Base-by-base conservation (phyloP, 2,329 filamentous ascomycete genomes). In the Cercospora nicotianae region DNA sequence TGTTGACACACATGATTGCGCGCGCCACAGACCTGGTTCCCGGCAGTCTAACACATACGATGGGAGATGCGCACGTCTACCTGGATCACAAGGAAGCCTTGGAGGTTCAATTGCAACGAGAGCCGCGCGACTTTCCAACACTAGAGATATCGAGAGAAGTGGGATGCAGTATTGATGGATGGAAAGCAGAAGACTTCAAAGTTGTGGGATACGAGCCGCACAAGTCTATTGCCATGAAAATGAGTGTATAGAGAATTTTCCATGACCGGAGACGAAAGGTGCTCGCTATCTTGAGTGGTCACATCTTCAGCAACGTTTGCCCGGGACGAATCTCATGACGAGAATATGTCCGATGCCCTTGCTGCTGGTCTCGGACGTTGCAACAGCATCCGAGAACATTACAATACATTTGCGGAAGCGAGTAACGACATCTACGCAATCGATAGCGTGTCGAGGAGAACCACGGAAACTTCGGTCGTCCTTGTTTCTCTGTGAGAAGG, bases 31-130 rank as follows among this genome's bases (percentile, higher is more conserved):
- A 94, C 73, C 81, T 99, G 64, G 87, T 92, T 0, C 93, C 95
- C 0, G 95, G 94, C 0, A 94, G 88, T 62, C 85, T 99, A 70
- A 95, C 93, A 45, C 95, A 98, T 80, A 93, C 93, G 60, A 96
- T 99, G 93, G 95, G 95, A 13, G 95, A 99, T 80, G 93, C 94
- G n/a, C 95, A 99, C 80, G 90, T 99, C 1, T 99, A 99, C 80
- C 81, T 90, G 7, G 94, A 99, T 79, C 95, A 99, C 79, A 87
- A 96, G 7, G 93, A 96, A 64, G 94, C 95, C 12, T 83, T 99
- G 67, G 87, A 90, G 76, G 86, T 88, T 65, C 95, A 99, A 81
- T 78, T 98, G 36, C 86, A 88, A 77, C 84, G 95, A 7, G 91
- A 94, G 77, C 95, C 95, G 28, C 86, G 88, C 10, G 86, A 87